Base-by-base conservation (phyloP, 805 yeast species). In the Wickerhamomyces silvicola region DNA sequence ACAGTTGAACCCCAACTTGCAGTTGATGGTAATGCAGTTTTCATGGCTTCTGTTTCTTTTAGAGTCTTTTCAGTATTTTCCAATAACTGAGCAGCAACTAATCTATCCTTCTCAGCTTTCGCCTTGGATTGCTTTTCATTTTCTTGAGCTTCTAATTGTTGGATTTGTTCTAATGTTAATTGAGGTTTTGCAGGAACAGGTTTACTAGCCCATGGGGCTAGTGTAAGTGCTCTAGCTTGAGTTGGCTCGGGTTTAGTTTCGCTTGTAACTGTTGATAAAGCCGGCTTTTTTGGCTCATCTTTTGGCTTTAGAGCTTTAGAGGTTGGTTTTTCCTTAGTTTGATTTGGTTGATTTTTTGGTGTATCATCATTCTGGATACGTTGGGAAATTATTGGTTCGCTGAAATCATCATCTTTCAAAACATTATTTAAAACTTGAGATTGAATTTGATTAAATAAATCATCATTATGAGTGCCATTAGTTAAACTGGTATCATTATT, bases 131-230 rank as follows among this genome's bases (percentile, higher is more conserved):
- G 61, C 41, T 58, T 66, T 27, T 58, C 61, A 35, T 60, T 59
- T 45, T 68, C 73, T 19, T 68, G 68, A 38, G 70, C 72, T 35
- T 71, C 59, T 16, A 48, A 26, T 40, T 57, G 57, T 47, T 72
- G 78, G 35, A 73, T 71, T 50, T 74, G 72, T 32, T 65, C 63
- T 44, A 74, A 57, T 0, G 78, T 57, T 32, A 71, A 36, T n/a
- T 57, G 49, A 10, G 75, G 74, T n/a, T 31, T 28, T 38, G 33
- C 39, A 12, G 33, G 36, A 26, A 46, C 38, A 6, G 46, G 37
- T 15, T 51, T 45, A 2, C 48, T 38, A n/a, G 78, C 78, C 79
- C 79, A 74, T 27, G 80, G 79, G 5, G 79, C 79, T 19, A 64
- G 49, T 28, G 43, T 29, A 27, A 16, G 42, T 10, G 44, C 25